A percentile compares a stretch with the other conserved stretches of the same genome.
Conservation (phyloP, 768 basidiomycete genomes). For the Auricularia sp. region DNA sequence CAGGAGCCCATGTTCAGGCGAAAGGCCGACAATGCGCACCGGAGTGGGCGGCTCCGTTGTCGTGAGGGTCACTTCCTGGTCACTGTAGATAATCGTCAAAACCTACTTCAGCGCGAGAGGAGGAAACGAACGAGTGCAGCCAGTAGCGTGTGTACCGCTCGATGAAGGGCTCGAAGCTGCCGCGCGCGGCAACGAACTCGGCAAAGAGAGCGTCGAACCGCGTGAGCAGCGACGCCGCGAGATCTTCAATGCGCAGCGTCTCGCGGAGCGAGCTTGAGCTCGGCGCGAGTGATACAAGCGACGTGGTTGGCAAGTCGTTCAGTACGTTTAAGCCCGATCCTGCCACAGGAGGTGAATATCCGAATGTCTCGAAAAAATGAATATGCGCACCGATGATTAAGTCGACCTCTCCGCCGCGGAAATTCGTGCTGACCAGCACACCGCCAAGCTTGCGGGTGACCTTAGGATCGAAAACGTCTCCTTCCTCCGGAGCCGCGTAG, state of each 20-base stretch:
- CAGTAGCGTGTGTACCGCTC: conserved; percentile 69
- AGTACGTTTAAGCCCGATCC: conserved; percentile 86
- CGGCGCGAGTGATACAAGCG: conserved; percentile 57
- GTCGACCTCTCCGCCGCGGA: conserved; percentile 58
- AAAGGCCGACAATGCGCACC: conserved; percentile 79
- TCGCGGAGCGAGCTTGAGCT: conserved; percentile 15
- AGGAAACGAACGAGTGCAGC: conserved; percentile 76
- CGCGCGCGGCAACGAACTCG: conserved; percentile 49
- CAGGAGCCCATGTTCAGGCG: conserved; percentile 76
- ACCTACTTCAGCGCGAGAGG: neutral
- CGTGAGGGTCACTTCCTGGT: conserved; percentile 74
- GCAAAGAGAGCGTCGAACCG: conserved; percentile 75
- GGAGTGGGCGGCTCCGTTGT: conserved; percentile 56
- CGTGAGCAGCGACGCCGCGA: conserved; percentile 62
- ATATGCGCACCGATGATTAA: conserved; percentile 64
- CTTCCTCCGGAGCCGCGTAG: conserved; percentile 53
- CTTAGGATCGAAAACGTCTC: conserved; percentile 22
- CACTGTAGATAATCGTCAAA: conserved; percentile 33
- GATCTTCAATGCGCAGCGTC: conserved; percentile 56
- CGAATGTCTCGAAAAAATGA: neutral
- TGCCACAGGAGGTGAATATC: conserved; percentile 19
- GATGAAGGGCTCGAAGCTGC: conserved; percentile 75
- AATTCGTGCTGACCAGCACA: conserved; percentile 81
- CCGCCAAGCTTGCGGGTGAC: conserved; percentile 79
- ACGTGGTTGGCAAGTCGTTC: conserved; percentile 73